Evolutionary conservation across 257 asterid species (phyloP).

Genomic region (Solanum phureja): DNA sequence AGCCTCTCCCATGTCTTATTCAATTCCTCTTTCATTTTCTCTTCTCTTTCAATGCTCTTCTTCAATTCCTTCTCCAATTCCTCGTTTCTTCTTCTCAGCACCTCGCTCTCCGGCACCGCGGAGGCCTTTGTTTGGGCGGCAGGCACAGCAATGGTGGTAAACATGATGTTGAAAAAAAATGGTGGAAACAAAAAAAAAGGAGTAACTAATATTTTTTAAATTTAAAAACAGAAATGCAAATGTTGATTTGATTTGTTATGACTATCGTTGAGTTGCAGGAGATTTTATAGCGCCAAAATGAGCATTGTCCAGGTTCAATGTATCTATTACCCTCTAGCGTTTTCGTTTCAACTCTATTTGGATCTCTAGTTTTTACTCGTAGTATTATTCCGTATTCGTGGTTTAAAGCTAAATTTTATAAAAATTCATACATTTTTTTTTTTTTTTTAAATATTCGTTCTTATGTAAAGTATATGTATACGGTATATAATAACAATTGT

Average conservation of each 20-base stretch:
- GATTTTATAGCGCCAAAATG: slow-evolving; percentile 22
- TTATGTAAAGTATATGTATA: too few species aligned
- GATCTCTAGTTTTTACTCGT: background rate
- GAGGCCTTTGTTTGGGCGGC: background rate
- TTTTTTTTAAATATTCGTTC: background rate
- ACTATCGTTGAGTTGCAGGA: background rate
- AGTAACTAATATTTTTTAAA: too few species aligned
- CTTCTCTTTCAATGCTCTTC: slow-evolving; percentile 53
- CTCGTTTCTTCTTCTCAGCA: slow-evolving; percentile 51
- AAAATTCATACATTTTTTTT: too few species aligned
- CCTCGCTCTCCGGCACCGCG: slow-evolving; percentile 12
- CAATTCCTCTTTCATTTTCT: slow-evolving; percentile 39
- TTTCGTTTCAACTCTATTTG: background rate
- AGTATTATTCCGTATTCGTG: too few species aligned
- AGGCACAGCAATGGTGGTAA: slow-evolving; percentile 27
- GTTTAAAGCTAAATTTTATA: too few species aligned
- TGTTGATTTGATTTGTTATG: background rate
- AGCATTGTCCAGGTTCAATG: slow-evolving; percentile 71
- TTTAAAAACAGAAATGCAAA: background rate
- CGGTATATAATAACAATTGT: too few species aligned
- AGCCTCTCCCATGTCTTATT: slow-evolving; percentile 29
- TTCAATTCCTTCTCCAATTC: slow-evolving; percentile 56
- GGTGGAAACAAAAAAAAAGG: background rate
- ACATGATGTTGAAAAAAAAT: slow-evolving; percentile 18
- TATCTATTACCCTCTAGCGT: slow-evolving; percentile 7